Conservation (phyloP, 129 eudicot genomes). For the Artemisia annua region DNA sequence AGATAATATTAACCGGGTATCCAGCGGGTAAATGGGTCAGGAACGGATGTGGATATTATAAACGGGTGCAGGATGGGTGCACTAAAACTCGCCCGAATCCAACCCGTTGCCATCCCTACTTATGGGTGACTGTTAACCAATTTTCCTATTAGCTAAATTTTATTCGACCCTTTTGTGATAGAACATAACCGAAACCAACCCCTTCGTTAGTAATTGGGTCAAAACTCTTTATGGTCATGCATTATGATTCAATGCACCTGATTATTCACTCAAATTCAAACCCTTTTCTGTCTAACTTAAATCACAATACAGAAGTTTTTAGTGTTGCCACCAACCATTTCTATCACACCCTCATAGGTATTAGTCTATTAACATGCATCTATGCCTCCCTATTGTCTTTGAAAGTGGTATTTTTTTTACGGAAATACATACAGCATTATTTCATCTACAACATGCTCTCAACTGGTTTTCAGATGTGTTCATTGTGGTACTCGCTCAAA, state of each 20-base stretch:
- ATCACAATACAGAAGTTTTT: slow-evolving; percentile 17
- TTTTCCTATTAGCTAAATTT: not conserved
- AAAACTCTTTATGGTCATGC: slow-evolving; percentile 5
- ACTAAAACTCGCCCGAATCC: no score
- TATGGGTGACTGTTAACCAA: no score
- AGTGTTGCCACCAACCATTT: slow-evolving; percentile 12
- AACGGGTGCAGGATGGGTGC: no score
- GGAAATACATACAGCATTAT: slow-evolving; percentile 6
- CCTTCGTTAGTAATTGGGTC: not conserved
- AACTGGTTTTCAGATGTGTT: slow-evolving; percentile 39
- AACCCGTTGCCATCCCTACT: no score
- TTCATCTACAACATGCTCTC: slow-evolving; percentile 12
- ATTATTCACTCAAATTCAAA: slow-evolving; percentile 1
- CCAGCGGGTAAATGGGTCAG: no score
- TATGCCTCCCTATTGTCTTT: not conserved
- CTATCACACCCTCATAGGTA: not conserved
- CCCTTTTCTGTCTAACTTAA: slow-evolving; percentile 4
- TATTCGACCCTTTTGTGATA: not conserved
- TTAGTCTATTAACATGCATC: not conserved
- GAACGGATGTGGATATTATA: no score
- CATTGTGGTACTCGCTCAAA: slow-evolving; percentile 62
- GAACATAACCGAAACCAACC: not conserved
- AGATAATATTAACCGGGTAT: no score
- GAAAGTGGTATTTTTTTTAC: slow-evolving; percentile 1
- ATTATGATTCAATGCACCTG: not conserved